Evolutionary conservation across 176 grass and related monocot species (phyloP).

Genomic region (Coix lacrymajobi): DNA sequence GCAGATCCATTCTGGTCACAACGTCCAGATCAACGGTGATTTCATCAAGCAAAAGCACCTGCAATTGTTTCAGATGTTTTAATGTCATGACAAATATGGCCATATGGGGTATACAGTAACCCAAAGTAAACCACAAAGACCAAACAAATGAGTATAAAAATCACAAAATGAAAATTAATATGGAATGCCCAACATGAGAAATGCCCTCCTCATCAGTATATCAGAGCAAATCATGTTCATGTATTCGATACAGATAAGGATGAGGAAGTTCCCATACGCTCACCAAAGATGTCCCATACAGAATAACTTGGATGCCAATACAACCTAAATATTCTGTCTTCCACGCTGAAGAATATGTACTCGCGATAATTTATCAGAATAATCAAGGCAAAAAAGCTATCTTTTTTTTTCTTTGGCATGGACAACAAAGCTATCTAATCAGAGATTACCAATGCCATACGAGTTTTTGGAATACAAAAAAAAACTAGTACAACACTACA

Average conservation of each 20-base stretch:
- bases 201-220: neutral
- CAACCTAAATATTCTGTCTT: neutral
- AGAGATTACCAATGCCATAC: no score
- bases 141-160: neutral
- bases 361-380: neutral
- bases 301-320: neutral
- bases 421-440: neutral
- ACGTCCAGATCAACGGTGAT: slow-evolving; percentile 88
- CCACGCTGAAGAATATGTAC: neutral
- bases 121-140: neutral
- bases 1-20: slow-evolving; percentile 92
- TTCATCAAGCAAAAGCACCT: slow-evolving; percentile 93
- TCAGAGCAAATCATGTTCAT: neutral
- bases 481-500: neutral
- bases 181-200: neutral
- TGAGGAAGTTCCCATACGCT: neutral
- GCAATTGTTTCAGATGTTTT: slow-evolving; percentile 19
- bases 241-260: neutral
- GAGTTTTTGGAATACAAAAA: neutral
- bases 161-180: neutral
- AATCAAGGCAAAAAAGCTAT: neutral
- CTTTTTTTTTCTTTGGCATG: neutral
- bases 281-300: neutral
- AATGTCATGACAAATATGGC: neutral
- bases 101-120: neutral